Evolutionary conservation across 192 early-diverging fungal species (phyloP).

Genomic region (Linnemannia zychae): DNA sequence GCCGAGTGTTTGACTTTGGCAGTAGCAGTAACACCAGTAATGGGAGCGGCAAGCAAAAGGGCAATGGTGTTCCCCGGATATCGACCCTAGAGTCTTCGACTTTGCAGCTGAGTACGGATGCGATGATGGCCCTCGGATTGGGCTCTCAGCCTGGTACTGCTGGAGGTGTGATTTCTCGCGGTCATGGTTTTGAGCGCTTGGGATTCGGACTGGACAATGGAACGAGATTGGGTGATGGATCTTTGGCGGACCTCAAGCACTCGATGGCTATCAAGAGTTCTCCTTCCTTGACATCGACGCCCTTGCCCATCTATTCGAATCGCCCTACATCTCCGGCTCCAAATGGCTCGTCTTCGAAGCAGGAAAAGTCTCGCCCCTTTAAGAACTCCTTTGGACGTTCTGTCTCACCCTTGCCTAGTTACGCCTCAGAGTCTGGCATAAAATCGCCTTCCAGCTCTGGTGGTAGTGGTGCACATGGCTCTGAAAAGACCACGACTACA

Average conservation of each 20-base stretch:
- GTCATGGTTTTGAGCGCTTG: not conserved
- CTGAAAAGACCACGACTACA: slow-evolving; percentile 21
- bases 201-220: not conserved
- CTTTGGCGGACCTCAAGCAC: slow-evolving; percentile 19
- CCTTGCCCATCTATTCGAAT: slow-evolving; percentile 13
- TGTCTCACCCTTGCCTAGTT: slow-evolving; percentile 14
- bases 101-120: slow-evolving; percentile 32
- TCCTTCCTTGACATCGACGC: slow-evolving; percentile 32
- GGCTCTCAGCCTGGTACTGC: slow-evolving; percentile 35
- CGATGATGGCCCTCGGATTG: slow-evolving; percentile 41
- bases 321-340: not conserved
- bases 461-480: not conserved
- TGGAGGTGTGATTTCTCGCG: slow-evolving; percentile 18
- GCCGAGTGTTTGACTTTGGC: slow-evolving; percentile 46
- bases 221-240: slow-evolving; percentile 33
- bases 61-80: not conserved
- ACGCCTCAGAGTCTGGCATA: not conserved
- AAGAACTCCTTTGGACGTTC: slow-evolving; percentile 7
- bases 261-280: slow-evolving; percentile 56
- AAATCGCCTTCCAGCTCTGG: slow-evolving; percentile 3
- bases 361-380: not conserved
- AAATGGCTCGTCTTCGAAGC: not conserved
- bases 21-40: not conserved
- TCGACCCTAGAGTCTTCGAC: slow-evolving; percentile 42
- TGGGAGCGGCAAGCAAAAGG: slow-evolving; percentile 6